Base-by-base conservation (phyloP, 305 asterid species). In the Euphrasia arctica region DNA sequence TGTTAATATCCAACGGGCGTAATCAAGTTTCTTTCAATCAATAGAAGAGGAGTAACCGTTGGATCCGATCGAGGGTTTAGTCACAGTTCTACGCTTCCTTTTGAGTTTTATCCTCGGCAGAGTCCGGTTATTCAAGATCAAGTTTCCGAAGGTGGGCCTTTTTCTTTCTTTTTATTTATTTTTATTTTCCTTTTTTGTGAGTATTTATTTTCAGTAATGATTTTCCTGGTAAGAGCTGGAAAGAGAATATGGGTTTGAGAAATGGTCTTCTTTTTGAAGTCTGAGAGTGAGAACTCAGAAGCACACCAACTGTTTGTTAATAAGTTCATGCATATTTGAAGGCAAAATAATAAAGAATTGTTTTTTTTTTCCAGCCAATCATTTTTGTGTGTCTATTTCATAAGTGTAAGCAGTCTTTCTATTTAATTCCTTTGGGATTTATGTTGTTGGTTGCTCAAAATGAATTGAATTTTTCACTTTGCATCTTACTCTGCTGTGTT, bases 11-110 rank as follows among this genome's bases (percentile, higher is more conserved):
- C 29, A 3, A 74, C 68, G 71, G 74, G 0, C 15, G 0, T 0
- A 5, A 60, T 43, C 58, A 27, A 22, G 60, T 36, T 43, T 12
- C 34, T 12, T 12, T 7, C 58, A 9, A 52, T 14, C 57, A 64
- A 68, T 32, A 43, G 12, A 67, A 11, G 48, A 48, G 45, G 0
- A 0, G 4, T 10, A 64, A 62, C 78, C 74, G 78, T 69, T 32
- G 9, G 78, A 74, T 69, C 45, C 22, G 8, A 9, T 47, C 25
- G 29, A 74, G 74, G 78, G 78, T 69, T 74, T 60, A 55, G 69
- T 12, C 58, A 55, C 69, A 54, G 22, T 55, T 52, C 65, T 18
- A 60, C 78, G 72, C 75, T 74, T 69, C 78, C 71, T 54, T 52
- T 25, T 5, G 25, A 13, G 41, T 34, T 36, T 6, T 25, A 4